A percentile compares a stretch with the other conserved stretches of the same genome.
phyloP scores from a whole-genome alignment of 2,329 filamentous ascomycete genomes.

The Microsporum canis region DNA sequence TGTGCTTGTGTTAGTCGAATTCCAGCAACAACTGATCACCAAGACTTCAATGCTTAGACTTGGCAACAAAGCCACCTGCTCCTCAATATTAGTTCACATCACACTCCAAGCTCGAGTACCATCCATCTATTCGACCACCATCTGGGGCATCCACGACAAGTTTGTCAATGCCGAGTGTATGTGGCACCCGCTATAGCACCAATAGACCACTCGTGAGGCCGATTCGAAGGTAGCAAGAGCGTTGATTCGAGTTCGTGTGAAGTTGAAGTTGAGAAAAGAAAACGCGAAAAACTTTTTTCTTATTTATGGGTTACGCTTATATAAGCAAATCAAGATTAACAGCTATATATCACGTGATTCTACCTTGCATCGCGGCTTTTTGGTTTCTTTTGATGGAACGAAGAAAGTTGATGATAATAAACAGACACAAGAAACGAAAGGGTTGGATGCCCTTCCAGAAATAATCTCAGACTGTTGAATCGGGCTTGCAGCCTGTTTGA shows the following conservation, averaged over 20 bases:
- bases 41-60: slow-evolving; percentile 38
- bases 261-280: not conserved
- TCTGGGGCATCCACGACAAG: not conserved
- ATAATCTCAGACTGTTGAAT: not conserved
- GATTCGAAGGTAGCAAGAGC: not conserved
- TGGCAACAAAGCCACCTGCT: not conserved
- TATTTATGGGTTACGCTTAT: not conserved
- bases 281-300: not conserved
- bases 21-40: slow-evolving; percentile 56
- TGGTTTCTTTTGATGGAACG: not conserved
- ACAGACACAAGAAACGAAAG: not conserved
- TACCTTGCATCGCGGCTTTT: not conserved
- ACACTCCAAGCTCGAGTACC: not conserved
- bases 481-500: not conserved
- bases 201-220: not conserved
- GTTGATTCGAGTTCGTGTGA: not conserved
- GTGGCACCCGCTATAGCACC: not conserved
- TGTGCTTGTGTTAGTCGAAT: slow-evolving; percentile 68
- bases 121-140: not conserved
- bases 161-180: not conserved
- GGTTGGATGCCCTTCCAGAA: not conserved
- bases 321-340: not conserved
- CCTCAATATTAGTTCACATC: not conserved
- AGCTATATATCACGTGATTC: not conserved
- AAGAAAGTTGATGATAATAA: not conserved